Percentiles rank a stretch among this genome's conserved stretches.
These are phyloP conservation scores for Comarum palustre DNA, from an alignment of 306 rosid genomes.

Conservation along the genomic window DNA sequence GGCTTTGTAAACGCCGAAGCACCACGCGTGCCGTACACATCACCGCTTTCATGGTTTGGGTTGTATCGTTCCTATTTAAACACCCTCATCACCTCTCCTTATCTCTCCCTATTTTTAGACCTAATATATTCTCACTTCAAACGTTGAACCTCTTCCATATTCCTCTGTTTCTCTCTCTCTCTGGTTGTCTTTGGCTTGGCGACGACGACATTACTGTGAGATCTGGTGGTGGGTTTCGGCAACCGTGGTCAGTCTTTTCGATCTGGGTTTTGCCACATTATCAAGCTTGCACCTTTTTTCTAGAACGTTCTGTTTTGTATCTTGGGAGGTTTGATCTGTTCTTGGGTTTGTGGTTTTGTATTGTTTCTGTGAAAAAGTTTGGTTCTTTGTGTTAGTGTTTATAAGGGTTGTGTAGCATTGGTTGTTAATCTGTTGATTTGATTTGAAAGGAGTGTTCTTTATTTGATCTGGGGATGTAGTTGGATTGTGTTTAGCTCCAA, in stretches of 20 bases:
- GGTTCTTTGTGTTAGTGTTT: not conserved
- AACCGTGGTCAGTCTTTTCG: constrained; percentile 41
- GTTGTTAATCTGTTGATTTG: not conserved
- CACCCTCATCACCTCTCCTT: not conserved
- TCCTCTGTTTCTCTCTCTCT: constrained; percentile 1
- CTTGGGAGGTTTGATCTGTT: not conserved
- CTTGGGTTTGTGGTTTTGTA: constrained; percentile 2
- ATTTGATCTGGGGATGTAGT: constrained; percentile 20
- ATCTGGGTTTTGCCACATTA: constrained; percentile 32
- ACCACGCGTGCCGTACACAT: constrained; percentile 34
- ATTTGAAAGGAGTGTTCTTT: not conserved
- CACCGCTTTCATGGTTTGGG: constrained; percentile 22
- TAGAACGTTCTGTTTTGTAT: not conserved
- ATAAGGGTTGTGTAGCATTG: constrained; percentile 14
- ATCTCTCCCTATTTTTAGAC: not conserved
- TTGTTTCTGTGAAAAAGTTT: not conserved
- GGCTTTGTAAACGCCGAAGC: constrained; percentile 12
- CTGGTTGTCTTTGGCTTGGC: not conserved
- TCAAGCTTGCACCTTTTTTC: constrained; percentile 1
- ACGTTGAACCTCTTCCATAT: not conserved
- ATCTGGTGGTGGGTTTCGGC: constrained; percentile 40
- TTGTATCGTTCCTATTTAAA: not conserved
- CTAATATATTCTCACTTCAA: not conserved
- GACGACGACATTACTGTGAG: constrained; percentile 27
- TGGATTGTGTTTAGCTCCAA: not conserved